Conservation (phyloP, 2,329 filamentous ascomycete species). For the Teratosphaeria zuluensis region DNA sequence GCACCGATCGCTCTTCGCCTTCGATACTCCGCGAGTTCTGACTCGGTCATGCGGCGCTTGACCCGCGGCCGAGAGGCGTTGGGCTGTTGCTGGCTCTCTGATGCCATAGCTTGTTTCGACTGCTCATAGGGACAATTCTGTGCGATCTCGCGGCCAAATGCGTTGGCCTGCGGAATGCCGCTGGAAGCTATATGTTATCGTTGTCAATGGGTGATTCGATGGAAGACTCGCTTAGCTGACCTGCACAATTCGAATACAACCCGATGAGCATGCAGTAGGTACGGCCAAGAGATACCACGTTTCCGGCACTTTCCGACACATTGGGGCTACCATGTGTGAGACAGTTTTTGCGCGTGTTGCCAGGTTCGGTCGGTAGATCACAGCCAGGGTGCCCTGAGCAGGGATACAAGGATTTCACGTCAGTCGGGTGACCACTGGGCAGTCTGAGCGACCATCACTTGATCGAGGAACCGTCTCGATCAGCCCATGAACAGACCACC, state of each 20-base stretch:
- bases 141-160: neutral
- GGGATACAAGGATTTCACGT: neutral
- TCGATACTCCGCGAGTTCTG: neutral
- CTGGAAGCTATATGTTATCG: too few relatives aligned
- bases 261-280: neutral
- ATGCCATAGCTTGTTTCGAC: neutral
- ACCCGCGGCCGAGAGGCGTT: neutral
- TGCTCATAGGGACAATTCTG: neutral
- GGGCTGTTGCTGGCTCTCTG: neutral
- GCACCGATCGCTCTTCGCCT: neutral
- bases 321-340: neutral
- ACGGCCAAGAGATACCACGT: neutral
- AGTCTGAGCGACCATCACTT: too few relatives aligned
- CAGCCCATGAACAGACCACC: neutral
- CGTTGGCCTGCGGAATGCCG: neutral
- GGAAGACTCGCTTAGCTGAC: neutral
- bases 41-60: neutral
- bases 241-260: neutral
- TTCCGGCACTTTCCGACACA: neutral
- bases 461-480: neutral
- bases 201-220: neutral
- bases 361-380: neutral
- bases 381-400: neutral
- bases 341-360: neutral
- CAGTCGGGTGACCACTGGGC: neutral